Percentiles rank a stretch among this genome's conserved stretches.
Evolutionary conservation across 257 asterid species (phyloP).

Genomic region (Echites panduratus): DNA sequence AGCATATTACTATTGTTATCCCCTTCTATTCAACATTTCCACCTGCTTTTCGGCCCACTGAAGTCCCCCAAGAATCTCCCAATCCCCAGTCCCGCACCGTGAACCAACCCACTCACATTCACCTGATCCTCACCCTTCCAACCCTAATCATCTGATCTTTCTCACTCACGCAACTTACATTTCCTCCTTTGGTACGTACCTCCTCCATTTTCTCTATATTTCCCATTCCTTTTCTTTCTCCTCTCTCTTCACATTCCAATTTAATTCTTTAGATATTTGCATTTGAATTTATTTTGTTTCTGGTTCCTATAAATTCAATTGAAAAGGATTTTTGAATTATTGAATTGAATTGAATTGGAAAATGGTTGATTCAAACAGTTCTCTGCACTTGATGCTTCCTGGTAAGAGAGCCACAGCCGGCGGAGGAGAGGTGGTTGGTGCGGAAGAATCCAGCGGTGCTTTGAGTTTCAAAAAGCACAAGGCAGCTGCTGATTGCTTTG

Average conservation of each 20-base stretch:
- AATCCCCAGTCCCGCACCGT: background rate
- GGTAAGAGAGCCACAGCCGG: slow-evolving; percentile 22
- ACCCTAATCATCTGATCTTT: slow-evolving; percentile 23
- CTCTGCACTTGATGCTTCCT: slow-evolving; percentile 35
- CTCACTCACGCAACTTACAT: slow-evolving; percentile 6
- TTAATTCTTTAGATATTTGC: background rate
- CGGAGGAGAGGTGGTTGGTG: slow-evolving; percentile 13
- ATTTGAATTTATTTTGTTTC: background rate
- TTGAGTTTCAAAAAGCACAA: slow-evolving; percentile 18
- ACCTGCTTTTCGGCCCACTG: background rate
- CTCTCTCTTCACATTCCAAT: background rate
- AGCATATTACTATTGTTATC: background rate
- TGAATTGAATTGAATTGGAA: slow-evolving; percentile 1
- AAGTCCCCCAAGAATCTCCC: background rate
- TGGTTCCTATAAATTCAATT: background rate
- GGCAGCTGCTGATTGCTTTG: slow-evolving; percentile 6
- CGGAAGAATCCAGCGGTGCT: slow-evolving; percentile 12
- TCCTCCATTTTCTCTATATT: slow-evolving; percentile 8
- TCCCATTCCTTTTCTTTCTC: background rate
- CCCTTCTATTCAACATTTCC: background rate
- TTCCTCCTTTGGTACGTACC: slow-evolving; percentile 17
- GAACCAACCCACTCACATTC: background rate
- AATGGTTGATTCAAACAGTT: slow-evolving; percentile 30
- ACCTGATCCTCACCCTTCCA: slow-evolving; percentile 8
- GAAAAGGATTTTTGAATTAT: background rate